Conservation (phyloP, 805 yeast species). For the Wickerhamomyces subpelliculosus region DNA sequence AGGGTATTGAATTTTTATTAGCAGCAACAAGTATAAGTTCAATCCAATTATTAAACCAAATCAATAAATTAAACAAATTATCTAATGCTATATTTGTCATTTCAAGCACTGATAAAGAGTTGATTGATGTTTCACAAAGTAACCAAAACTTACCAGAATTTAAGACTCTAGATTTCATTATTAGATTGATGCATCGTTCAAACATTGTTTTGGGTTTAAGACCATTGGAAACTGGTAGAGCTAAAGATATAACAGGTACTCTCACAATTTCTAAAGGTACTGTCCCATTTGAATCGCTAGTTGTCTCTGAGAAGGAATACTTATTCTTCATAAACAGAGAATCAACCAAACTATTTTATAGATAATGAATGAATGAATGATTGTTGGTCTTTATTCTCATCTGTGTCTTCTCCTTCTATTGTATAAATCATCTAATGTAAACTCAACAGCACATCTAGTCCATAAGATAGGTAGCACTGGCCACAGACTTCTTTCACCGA, state of each 20-base stretch:
- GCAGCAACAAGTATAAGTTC: constrained; percentile 33
- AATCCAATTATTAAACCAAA: constrained; percentile 26
- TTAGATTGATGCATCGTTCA: constrained; percentile 43
- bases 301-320: constrained; percentile 54
- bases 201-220: constrained; percentile 46
- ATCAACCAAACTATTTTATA: constrained; percentile 32
- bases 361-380: constrained; percentile 15
- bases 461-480: constrained; percentile 77
- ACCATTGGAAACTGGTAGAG: constrained; percentile 75
- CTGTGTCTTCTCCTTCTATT: constrained; percentile 25
- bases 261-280: constrained; percentile 52
- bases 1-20: constrained; percentile 40
- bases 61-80: constrained; percentile 27
- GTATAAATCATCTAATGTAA: constrained; percentile 73
- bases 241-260: constrained; percentile 75
- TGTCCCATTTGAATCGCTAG: constrained; percentile 10
- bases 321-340: constrained; percentile 55
- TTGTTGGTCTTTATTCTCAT: constrained; percentile 1
- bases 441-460: constrained; percentile 87
- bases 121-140: constrained; percentile 23
- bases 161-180: constrained; percentile 40
- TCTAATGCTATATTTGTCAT: constrained; percentile 31
- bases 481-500: constrained; percentile 94
- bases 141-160: constrained; percentile 28
- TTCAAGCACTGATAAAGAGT: constrained; percentile 33